Evolutionary conservation across 305 asterid species (phyloP), one percentile per base, ranked within the genome.

Genomic region (Fraxinus sp.): DNA sequence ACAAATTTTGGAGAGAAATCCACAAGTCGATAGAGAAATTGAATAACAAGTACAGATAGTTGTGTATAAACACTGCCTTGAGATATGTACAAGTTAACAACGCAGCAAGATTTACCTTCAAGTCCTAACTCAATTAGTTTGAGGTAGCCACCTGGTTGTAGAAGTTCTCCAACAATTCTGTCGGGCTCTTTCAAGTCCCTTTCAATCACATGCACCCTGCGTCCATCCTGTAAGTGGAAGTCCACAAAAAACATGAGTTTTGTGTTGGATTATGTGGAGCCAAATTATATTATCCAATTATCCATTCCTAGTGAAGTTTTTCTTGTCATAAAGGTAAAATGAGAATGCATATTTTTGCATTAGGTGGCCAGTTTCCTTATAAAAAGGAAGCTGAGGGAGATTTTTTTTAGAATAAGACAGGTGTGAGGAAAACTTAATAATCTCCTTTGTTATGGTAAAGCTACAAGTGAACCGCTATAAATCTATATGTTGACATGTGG

Each of bases 71-170:
- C 24, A 33, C 4, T 3, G 26, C 76, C 44, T 33, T 71, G 44
- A 32, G 46, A n/a, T 30, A 71, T 16, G 24, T 32, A 64, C 18
- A 66, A 26, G 18, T 66, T 66, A 66, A 24, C 74, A 24, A 66
- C 7, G 20, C 20, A 24, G 74, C 8, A 66, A 14, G 41, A 32
- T 71, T 35, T 82, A 87, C 90, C 90, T 77, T 85, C 87, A 8
- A 87, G 86, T 46, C 88, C 90, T 32, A 87, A 82, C 62, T 87
- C 88, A 18, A 85, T 70, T 5, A 87, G 80, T 70, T 87, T 87
- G 11, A 87, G 84, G 59, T 87, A 87, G 59, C 90, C 90, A 32
- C 90, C 90, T n/a, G 90, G 90, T 78, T 87, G 90, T 37, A 87
- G 87, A 62, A 87, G 39, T 81, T 87, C 90, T 11, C 90, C 90